Evolutionary conservation across 257 asterid species (phyloP).

Genomic region (Anisodus tanguticus): DNA sequence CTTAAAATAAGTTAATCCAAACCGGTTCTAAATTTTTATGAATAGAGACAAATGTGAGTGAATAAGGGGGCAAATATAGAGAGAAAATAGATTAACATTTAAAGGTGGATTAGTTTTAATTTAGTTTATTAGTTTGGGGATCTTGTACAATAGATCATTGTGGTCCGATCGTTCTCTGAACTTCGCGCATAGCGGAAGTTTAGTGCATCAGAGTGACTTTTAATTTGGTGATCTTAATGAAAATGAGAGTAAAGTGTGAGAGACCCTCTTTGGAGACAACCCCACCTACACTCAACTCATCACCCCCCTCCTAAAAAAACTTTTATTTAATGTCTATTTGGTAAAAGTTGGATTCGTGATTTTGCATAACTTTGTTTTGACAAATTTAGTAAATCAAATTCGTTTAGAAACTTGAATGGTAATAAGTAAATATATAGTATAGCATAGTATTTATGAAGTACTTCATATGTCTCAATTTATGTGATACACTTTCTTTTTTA

Average conservation of each 20-base stretch:
- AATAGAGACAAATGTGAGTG: conserved; percentile 3
- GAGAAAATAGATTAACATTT: conserved; percentile 19
- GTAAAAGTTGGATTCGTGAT: neutral
- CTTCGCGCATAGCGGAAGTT: too few relatives aligned
- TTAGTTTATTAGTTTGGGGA: conserved; percentile 25
- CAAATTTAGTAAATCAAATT: conserved; percentile 21
- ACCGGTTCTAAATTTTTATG: neutral
- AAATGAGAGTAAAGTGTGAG: neutral
- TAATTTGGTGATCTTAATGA: neutral
- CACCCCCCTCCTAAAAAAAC: neutral
- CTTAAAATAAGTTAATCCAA: too few relatives aligned
- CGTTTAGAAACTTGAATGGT: neutral
- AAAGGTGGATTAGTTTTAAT: conserved; percentile 14
- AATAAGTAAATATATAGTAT: too few relatives aligned
- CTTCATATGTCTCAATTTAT: too few relatives aligned
- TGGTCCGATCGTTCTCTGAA: too few relatives aligned
- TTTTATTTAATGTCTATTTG: neutral
- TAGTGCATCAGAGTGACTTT: too few relatives aligned
- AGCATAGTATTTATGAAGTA: too few relatives aligned
- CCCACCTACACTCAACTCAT: neutral
- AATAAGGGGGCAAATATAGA: conserved; percentile 15
- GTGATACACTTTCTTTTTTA: too few relatives aligned
- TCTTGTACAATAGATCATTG: too few relatives aligned
- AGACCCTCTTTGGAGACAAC: neutral
- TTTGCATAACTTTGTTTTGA: neutral